Conservation (phyloP, 2,329 filamentous ascomycete genomes). For the Fusarium illudens region DNA sequence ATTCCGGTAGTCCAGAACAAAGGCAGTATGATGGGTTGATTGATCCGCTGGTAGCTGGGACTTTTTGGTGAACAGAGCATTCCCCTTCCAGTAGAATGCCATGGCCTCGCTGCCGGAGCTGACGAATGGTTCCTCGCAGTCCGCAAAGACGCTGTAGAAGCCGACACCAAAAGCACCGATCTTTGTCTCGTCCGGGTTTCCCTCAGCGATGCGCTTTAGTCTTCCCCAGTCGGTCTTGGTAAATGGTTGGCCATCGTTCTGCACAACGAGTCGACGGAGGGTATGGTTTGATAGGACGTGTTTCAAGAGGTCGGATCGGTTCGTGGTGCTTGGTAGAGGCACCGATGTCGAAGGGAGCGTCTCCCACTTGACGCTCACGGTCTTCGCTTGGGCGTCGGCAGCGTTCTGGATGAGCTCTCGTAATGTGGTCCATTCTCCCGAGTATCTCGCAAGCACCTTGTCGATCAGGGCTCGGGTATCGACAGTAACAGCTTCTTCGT, state of each 20-base stretch:
- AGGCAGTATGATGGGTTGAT: conserved; percentile 79
- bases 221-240: conserved; percentile 91
- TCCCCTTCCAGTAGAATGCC: conserved; percentile 99
- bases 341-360: conserved; percentile 83
- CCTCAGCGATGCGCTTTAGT: conserved; percentile 96
- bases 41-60: conserved; percentile 75
- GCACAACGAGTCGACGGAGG: conserved; percentile 84
- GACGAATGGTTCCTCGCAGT: conserved; percentile 97
- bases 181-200: conserved; percentile 98
- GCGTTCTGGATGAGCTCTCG: conserved; percentile 98
- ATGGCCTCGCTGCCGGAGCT: conserved; percentile 92
- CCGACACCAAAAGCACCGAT: conserved; percentile 98
- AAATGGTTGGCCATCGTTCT: conserved; percentile 91
- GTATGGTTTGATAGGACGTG: conserved; percentile 88
- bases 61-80: conserved; percentile 91
- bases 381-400: conserved; percentile 92
- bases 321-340: conserved; percentile 71
- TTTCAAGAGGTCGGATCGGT: conserved; percentile 77
- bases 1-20: conserved; percentile 93
- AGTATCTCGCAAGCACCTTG: conserved; percentile 95
- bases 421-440: conserved; percentile 90
- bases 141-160: conserved; percentile 98
- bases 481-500: conserved; percentile 97
- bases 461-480: conserved; percentile 97
- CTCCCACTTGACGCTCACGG: conserved; percentile 91